Evolutionary conservation across 2,329 filamentous ascomycete species (phyloP), one percentile per base, ranked within the genome.

Genomic region (Nannizzia gypsea): DNA sequence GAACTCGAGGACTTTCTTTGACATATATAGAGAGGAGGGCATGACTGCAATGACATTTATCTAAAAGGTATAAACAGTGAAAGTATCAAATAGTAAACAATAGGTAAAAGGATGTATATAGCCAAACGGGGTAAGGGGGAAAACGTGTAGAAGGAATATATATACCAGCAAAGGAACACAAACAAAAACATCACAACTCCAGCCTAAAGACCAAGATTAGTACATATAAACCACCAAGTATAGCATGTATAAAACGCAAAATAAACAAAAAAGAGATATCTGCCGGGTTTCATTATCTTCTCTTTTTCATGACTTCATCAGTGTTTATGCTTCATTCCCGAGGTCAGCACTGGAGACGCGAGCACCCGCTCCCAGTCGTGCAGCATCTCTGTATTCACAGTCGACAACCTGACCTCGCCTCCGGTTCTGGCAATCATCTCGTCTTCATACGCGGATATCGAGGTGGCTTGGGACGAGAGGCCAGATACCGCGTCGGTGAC

Each of bases 381-480:
- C 38, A 80, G 63, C 72, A 79, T 77, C 60, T 69, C 66, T 11
- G 73, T 75, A 63, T 79, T 79, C 60, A 71, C 67, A 24, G 74
- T 70, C 28, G 74, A 77, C 5, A 74, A 64, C 20, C 70, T 66
- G 58, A 79, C 76, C 64, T 80, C 77, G 34, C 73, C 72, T 6
- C 72, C 73, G 11, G 72, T 73, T 42, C 77, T 70, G n/a, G 68
- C 64, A 17, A 77, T 66, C 63, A 75, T 69, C 60, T 76, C 73
- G 28, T 67, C 63, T 56, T 76, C 69, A 56, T 71, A 71, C 9
- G 58, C 60, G 0, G 20, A 24, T 11, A 71, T 63, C 0, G 68
- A 68, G 4, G 62, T 61, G 1, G 55, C 57, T 24, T 63, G 64
- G 4, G 61, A 36, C 17, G 26, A 31, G 15, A 31, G 26, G 15